A percentile compares a stretch with the other conserved stretches of the same genome.
These are phyloP conservation scores for Lathyrus aphaca DNA, from an alignment of 306 rosid genomes.

Conservation along the genomic window DNA sequence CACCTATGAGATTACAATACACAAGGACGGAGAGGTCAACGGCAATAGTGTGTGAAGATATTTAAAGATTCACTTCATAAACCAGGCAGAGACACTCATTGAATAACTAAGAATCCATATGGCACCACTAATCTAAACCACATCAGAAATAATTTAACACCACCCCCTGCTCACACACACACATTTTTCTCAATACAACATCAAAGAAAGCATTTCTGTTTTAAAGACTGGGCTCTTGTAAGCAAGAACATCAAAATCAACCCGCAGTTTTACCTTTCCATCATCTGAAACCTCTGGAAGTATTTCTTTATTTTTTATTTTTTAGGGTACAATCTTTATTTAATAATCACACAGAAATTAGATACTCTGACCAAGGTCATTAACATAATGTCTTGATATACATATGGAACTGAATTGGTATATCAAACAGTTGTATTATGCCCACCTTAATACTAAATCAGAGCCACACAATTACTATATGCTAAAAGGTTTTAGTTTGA, in stretches of 20 bases:
- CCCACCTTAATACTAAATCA: slow-evolving; percentile 13
- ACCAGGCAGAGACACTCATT: slow-evolving; percentile 14
- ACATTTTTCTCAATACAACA: too few species aligned
- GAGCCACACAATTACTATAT: slow-evolving; percentile 19
- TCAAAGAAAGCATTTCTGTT: too few species aligned
- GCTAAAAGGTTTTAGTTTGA: slow-evolving; percentile 1
- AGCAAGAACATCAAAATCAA: too few species aligned
- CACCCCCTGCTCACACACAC: too few species aligned
- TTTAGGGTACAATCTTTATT: background rate
- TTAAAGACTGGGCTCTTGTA: too few species aligned
- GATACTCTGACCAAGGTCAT: slow-evolving; percentile 24
- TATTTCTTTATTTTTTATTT: background rate
- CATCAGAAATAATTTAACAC: too few species aligned
- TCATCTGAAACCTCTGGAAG: too few species aligned
- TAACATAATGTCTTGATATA: slow-evolving; percentile 17
- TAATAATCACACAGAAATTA: background rate
- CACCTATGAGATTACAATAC: slow-evolving; percentile 16
- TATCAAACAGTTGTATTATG: slow-evolving; percentile 9
- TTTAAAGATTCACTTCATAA: background rate
- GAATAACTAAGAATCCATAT: slow-evolving; percentile 23
- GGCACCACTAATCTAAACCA: slow-evolving; percentile 30
- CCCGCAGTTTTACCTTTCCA: too few species aligned
- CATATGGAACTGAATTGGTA: slow-evolving; percentile 1
- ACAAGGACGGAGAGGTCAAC: slow-evolving; percentile 1
- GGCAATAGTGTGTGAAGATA: slow-evolving; percentile 7